These are phyloP conservation scores for Phtheirospermum japonicum DNA, from an alignment of 257 asterid species.

Conservation along the genomic window DNA sequence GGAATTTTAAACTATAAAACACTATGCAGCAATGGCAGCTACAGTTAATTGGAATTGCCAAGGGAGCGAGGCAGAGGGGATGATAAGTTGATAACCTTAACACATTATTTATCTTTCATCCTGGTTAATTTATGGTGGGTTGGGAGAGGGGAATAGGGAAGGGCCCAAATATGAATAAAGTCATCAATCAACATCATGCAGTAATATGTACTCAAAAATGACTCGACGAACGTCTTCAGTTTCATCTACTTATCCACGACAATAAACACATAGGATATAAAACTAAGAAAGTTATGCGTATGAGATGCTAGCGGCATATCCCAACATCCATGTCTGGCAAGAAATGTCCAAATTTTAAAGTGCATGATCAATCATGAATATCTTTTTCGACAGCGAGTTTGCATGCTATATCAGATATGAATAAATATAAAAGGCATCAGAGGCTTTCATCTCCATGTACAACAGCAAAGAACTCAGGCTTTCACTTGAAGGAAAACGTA, in stretches of 20 bases:
- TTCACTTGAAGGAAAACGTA: conserved; percentile 35
- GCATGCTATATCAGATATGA: conserved; percentile 19
- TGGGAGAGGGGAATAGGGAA: background rate
- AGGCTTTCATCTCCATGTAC: conserved; percentile 10
- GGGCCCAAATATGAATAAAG: background rate
- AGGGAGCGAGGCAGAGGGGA: background rate
- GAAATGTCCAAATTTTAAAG: conserved; percentile 6
- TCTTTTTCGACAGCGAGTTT: background rate
- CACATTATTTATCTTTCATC: background rate
- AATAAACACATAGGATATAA: background rate
- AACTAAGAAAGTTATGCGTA: background rate
- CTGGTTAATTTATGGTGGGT: background rate
- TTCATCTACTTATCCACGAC: conserved; percentile 7
- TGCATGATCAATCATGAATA: conserved; percentile 14
- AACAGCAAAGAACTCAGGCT: conserved; percentile 17
- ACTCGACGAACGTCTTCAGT: background rate
- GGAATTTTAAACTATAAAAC: background rate
- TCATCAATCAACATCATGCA: conserved; percentile 6
- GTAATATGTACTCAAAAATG: background rate
- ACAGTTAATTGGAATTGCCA: background rate
- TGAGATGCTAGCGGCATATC: conserved; percentile 13
- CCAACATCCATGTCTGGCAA: conserved; percentile 15
- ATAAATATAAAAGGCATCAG: conserved; percentile 15
- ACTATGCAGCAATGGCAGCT: background rate
- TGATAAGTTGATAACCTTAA: background rate